phyloP scores from a whole-genome alignment of 2,329 filamentous ascomycete genomes.

The Sphaerulina vaccinii region DNA sequence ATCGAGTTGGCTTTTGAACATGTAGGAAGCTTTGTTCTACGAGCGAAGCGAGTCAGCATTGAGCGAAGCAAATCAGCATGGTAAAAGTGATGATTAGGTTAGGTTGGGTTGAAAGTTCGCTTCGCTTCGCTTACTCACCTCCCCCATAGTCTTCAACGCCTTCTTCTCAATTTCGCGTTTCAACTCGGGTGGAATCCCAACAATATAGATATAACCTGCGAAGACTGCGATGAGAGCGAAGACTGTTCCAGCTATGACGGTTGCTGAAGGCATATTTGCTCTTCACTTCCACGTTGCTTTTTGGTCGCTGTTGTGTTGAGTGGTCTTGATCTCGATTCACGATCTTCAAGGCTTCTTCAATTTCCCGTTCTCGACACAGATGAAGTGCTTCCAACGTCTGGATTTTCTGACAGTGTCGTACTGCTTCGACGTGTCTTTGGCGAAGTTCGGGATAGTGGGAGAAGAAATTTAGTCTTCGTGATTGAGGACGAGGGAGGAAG shows the following conservation, averaged over 20 bases:
- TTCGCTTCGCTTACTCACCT: conserved; percentile 26
- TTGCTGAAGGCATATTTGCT: conserved; percentile 27
- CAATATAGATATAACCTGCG: conserved; percentile 46
- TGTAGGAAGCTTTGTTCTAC: conserved; percentile 45
- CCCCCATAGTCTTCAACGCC: conserved; percentile 53
- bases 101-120: not conserved
- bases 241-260: conserved; percentile 30
- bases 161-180: conserved; percentile 49
- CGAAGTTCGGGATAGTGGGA: too few relatives aligned
- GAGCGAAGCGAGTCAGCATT: not conserved
- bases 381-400: too few relatives aligned
- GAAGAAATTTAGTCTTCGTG: too few relatives aligned
- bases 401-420: too few relatives aligned
- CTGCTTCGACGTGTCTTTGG: too few relatives aligned
- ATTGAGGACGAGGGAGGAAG: too few relatives aligned
- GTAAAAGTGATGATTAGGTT: not conserved
- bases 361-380: too few relatives aligned
- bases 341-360: too few relatives aligned
- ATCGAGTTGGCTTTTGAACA: conserved; percentile 34
- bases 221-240: conserved; percentile 40
- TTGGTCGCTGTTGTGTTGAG: too few relatives aligned
- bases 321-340: too few relatives aligned
- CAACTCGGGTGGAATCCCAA: conserved; percentile 48
- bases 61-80: not conserved
- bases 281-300: too few relatives aligned